Percentiles rank a stretch among this genome's conserved stretches.
phyloP scores from a whole-genome alignment of 2,329 filamentous ascomycete genomes.

The Passalora sequoiae region DNA sequence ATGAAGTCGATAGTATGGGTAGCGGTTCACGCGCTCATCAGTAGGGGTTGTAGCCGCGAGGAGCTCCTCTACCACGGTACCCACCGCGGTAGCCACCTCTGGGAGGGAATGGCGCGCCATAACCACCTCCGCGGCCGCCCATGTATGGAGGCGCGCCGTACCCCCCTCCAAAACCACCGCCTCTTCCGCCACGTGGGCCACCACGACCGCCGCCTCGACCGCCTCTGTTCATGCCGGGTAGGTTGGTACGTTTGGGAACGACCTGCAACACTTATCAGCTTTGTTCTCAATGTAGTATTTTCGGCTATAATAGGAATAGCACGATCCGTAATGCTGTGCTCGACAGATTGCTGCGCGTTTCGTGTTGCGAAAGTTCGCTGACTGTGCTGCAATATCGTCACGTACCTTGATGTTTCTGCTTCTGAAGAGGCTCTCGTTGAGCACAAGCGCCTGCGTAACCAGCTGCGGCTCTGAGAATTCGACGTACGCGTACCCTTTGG shows the following conservation, averaged over 20 bases:
- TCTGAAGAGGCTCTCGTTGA: constrained; percentile 95
- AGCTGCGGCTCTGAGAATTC: constrained; percentile 93
- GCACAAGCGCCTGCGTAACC: constrained; percentile 84
- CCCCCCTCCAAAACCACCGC: constrained; percentile 43
- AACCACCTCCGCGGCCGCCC: constrained; percentile 30
- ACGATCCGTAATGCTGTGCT: too few species aligned
- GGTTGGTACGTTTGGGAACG: constrained; percentile 89
- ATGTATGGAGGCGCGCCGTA: constrained; percentile 27
- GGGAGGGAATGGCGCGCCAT: constrained; percentile 35
- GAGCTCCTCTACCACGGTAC: constrained; percentile 32
- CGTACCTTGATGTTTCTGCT: constrained; percentile 89
- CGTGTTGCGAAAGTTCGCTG: too few species aligned
- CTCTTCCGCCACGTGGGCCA: constrained; percentile 52
- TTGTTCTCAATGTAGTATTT: neutral
- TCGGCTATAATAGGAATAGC: too few species aligned
- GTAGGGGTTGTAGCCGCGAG: constrained; percentile 37
- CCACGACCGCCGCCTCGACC: constrained; percentile 42
- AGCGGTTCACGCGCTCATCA: constrained; percentile 27
- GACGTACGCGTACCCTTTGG: constrained; percentile 99
- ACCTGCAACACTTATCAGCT: constrained; percentile 48
- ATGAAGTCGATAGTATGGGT: neutral
- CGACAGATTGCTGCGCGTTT: too few species aligned
- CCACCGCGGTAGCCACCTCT: constrained; percentile 39
- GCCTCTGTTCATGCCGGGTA: constrained; percentile 81
- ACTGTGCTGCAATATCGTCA: too few species aligned